Base-by-base conservation (phyloP, 2,329 filamentous ascomycete species). In the Fusarium anthophilum region DNA sequence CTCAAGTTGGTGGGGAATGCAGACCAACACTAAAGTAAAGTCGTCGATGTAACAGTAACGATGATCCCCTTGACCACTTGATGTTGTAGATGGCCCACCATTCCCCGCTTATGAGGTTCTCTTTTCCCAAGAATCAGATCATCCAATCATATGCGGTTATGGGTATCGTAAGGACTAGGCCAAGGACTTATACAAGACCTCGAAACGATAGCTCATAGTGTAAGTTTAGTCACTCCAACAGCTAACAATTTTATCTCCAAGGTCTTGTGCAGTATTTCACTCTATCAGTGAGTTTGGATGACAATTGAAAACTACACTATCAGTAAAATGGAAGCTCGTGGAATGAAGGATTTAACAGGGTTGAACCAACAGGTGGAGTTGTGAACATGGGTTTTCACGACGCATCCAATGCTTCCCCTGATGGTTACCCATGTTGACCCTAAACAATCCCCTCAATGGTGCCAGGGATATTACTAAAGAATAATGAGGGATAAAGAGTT, bases 181-280 rank as follows among this genome's bases (percentile, higher is more conserved):
- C 1, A 4, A 24, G 30, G 12, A 2, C 10, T 9, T 10, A 4
- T 10, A 51, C 4, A 4, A 51, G 13, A 5, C 14, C 5, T 22
- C 13, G 4, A 10, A 8, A 28, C 9, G 20, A 28, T 15, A 0
- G 15, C 8, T 1, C 4, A 15, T 7, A 22, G 18, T 7, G 12
- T 6, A 12, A 24, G 6, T 14, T 12, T 32, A 17, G 28, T 30
- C n/a, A 4, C 14, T 4, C 8, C 5, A 15, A 32, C 5, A 8
- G 10, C 30, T 3, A 3, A 32, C 10, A 12, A 32, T 8, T 8
- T 4, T 18, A 8, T 18, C 11, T 13, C 4, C 11, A 30, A 18
- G 11, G 7, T 8, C 3, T 9, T 24, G 4, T 3, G 5, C 7
- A 18, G 1, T 35, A 1, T 3, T 5, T 12, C 11, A 14, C 5